phyloP scores from a whole-genome alignment of 768 basidiomycete species.

The Auriscalpium vulgare region DNA sequence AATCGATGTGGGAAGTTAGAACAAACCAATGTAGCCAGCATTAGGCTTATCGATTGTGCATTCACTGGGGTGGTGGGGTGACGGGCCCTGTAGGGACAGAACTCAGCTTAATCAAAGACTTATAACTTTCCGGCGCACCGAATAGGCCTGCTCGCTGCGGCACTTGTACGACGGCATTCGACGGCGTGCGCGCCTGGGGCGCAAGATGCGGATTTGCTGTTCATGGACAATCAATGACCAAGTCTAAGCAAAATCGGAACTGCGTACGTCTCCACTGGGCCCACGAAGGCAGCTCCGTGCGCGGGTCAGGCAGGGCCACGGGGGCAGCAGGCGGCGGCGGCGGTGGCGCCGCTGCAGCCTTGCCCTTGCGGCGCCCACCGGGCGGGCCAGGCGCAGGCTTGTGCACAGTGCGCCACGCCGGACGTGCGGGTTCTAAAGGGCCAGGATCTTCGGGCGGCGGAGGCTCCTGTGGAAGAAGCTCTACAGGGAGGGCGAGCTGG shows the following conservation, averaged over 20 bases:
- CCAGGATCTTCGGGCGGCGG: constrained; percentile 38
- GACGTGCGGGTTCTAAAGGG: constrained; percentile 43
- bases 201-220: constrained; percentile 60
- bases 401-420: constrained; percentile 69
- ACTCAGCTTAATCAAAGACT: too few relatives aligned
- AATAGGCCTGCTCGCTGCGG: constrained; percentile 57
- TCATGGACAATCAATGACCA: neutral
- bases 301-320: constrained; percentile 22
- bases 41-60: neutral
- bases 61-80: constrained; percentile 23
- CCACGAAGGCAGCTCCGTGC: constrained; percentile 65
- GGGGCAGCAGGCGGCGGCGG: constrained; percentile 34
- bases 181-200: constrained; percentile 35
- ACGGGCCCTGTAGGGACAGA: constrained; percentile 16
- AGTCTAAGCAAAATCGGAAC: neutral
- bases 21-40: neutral
- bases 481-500: constrained; percentile 6
- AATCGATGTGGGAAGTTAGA: neutral
- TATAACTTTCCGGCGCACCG: constrained; percentile 32
- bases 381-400: constrained; percentile 46
- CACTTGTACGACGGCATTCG: constrained; percentile 24
- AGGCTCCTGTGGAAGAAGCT: constrained; percentile 26
- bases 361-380: constrained; percentile 25
- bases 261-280: constrained; percentile 76
- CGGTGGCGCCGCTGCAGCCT: constrained; percentile 30